Conservation (phyloP, 345 rosid genomes). For the Ceriops decandra region DNA sequence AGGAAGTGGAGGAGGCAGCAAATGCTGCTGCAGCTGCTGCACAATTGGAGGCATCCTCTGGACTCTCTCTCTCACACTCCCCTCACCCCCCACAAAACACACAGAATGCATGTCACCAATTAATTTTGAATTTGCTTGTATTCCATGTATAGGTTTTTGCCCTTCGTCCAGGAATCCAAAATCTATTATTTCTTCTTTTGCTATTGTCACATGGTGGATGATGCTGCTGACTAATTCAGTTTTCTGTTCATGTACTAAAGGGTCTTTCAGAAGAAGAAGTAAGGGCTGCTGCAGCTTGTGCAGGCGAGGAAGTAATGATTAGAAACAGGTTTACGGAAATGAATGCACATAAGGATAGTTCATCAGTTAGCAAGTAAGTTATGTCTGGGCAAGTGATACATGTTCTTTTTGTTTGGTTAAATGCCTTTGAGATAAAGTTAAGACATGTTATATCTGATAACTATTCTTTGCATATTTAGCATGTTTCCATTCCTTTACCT, state of each 20-base stretch:
- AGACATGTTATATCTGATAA: not conserved
- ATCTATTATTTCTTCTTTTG: not conserved
- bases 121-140: not conserved
- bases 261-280: conserved; percentile 99
- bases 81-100: not conserved
- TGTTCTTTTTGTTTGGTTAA: not conserved
- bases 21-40: conserved; percentile 97
- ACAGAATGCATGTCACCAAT: no score
- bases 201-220: no score
- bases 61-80: not conserved
- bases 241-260: conserved; percentile 40
- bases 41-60: conserved; percentile 60
- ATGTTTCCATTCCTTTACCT: conserved; percentile 7
- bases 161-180: not conserved
- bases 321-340: conserved; percentile 89
- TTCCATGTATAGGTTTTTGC: not conserved
- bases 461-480: conserved; percentile 9
- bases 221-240: conserved; percentile 18
- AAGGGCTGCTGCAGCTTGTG: conserved; percentile 87
- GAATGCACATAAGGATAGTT: conserved; percentile 92
- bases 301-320: conserved; percentile 95
- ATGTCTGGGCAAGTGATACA: not conserved
- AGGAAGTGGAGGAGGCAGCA: conserved; percentile 99
- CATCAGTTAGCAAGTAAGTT: conserved; percentile 94
- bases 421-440: not conserved